Percentiles rank a stretch among this genome's conserved stretches.
Conservation (phyloP, 495 filamentous ascomycete genomes). For the Talaromyces stipitatus region DNA sequence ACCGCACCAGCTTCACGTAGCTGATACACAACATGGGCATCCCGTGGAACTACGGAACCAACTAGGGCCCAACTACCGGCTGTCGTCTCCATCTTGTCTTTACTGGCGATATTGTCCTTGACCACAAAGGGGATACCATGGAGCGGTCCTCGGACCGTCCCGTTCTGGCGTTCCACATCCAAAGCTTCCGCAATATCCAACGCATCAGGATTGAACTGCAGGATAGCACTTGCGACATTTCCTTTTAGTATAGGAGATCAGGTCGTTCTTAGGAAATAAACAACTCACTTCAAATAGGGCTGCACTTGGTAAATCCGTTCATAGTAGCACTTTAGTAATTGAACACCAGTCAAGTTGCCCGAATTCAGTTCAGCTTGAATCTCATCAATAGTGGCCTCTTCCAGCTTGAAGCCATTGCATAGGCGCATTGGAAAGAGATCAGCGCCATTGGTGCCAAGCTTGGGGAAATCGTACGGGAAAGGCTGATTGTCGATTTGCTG, state of each 20-base stretch:
- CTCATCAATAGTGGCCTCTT: constrained; percentile 54
- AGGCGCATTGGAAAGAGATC: constrained; percentile 49
- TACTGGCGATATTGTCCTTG: constrained; percentile 69
- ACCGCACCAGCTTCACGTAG: constrained; percentile 60
- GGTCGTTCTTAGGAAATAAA: not conserved
- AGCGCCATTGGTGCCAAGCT: constrained; percentile 20
- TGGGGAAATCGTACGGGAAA: constrained; percentile 37
- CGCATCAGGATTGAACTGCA: constrained; percentile 57
- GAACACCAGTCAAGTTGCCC: constrained; percentile 37
- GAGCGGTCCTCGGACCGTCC: constrained; percentile 49
- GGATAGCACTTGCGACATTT: constrained; percentile 32
- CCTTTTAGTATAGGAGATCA: not conserved
- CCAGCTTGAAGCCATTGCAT: constrained; percentile 53
- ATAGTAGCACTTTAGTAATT: constrained; percentile 46
- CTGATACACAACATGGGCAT: constrained; percentile 52
- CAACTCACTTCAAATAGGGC: constrained; percentile 49
- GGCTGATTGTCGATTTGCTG: constrained; percentile 26
- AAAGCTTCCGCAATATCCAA: constrained; percentile 47
- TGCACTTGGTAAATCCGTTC: constrained; percentile 46
- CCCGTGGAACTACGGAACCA: constrained; percentile 56
- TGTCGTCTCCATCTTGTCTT: constrained; percentile 63
- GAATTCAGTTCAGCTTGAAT: constrained; percentile 36
- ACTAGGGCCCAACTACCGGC: constrained; percentile 52
- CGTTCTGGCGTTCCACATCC: constrained; percentile 50
- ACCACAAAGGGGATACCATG: constrained; percentile 69